phyloP scores from a whole-genome alignment of 345 rosid species.

The Brassica napus region DNA sequence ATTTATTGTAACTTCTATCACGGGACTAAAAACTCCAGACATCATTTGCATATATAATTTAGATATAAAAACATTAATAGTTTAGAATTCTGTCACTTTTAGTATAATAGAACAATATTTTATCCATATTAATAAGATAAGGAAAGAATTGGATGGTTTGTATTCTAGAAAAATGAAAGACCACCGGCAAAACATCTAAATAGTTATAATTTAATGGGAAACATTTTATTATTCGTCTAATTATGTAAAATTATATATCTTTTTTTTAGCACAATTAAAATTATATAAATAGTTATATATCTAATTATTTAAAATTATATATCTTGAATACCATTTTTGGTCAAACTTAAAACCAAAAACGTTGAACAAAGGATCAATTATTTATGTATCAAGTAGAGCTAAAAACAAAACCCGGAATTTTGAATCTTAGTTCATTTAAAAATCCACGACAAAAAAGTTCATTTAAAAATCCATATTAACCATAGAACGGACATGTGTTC shows the following conservation, averaged over 20 bases:
- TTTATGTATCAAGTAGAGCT: background rate
- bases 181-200: background rate
- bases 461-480: background rate
- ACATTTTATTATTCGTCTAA: background rate
- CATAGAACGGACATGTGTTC: no score
- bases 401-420: background rate
- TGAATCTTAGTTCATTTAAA: background rate
- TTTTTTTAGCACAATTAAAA: no score
- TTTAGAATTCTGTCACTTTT: constrained; percentile 10
- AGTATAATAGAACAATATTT: constrained; percentile 15
- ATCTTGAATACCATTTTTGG: background rate
- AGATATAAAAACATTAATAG: background rate
- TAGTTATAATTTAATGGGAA: background rate
- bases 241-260: background rate
- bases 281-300: no score
- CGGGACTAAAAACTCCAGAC: background rate
- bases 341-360: constrained; percentile 12
- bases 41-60: background rate
- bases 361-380: background rate
- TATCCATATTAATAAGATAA: constrained; percentile 14
- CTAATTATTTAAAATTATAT: no score
- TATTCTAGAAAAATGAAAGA: background rate
- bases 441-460: no score
- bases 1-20: background rate
- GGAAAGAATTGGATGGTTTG: background rate